A percentile compares a stretch with the other conserved stretches of the same genome.
These are phyloP conservation scores for Dothistroma pini DNA, from an alignment of 2,329 filamentous ascomycete species.

Conservation along the genomic window DNA sequence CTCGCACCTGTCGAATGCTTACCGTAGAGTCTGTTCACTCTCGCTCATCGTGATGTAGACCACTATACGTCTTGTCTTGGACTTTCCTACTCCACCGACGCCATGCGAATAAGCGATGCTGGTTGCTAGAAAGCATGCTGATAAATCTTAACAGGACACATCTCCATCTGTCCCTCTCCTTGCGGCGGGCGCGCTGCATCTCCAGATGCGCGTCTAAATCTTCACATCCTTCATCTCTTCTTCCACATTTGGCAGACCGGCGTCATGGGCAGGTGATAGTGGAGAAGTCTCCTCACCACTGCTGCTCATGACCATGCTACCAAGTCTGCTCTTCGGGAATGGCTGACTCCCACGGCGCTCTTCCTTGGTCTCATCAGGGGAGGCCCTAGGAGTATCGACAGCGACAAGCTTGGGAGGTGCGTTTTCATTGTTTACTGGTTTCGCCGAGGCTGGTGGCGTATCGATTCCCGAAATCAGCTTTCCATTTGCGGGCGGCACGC, in stretches of 20 bases:
- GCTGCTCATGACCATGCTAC: constrained; percentile 22
- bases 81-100: constrained; percentile 14
- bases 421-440: constrained; percentile 11
- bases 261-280: constrained; percentile 13
- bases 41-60: neutral
- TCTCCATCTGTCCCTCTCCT: neutral
- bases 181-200: constrained; percentile 7
- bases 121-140: constrained; percentile 5
- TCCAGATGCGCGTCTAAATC: constrained; percentile 32
- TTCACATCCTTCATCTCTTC: constrained; percentile 49
- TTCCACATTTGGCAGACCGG: constrained; percentile 24
- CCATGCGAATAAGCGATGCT: constrained; percentile 10
- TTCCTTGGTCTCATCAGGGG: constrained; percentile 30
- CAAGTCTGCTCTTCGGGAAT: constrained; percentile 21
- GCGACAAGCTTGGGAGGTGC: constrained; percentile 18
- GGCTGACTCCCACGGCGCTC: constrained; percentile 18
- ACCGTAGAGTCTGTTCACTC: neutral
- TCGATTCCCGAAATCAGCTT: constrained; percentile 37
- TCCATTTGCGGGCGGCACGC: constrained; percentile 26
- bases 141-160: neutral
- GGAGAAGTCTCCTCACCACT: constrained; percentile 21
- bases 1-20: neutral
- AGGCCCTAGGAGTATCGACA: constrained; percentile 31
- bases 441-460: constrained; percentile 17
- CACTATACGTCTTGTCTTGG: neutral